Evolutionary conservation across 257 asterid genomes (phyloP), one percentile per base, ranked within the genome.

Genomic region (Solanum appendiculatum): DNA sequence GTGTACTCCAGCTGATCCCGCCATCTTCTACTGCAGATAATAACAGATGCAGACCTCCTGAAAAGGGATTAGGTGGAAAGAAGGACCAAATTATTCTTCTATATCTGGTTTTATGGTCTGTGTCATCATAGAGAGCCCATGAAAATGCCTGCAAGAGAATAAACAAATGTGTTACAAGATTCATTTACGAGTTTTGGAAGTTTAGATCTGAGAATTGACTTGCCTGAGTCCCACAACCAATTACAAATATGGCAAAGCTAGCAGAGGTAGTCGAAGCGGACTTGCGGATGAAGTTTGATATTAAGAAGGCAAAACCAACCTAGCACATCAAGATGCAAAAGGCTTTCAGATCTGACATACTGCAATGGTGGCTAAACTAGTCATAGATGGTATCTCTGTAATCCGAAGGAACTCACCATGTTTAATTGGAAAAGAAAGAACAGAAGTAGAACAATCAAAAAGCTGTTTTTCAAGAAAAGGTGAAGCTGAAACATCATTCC

Each of bases 41-140:
- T 51, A 91, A 87, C 58, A 27, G 20, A 13, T 0, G 1, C 20
- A 91, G 89, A 25, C 86, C 92, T 48, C 88, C 87, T 7, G 85
- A 14, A 56, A 92, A 89, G 27, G 89, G 91, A 88, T 88, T 89
- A 34, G 92, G 90, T 15, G 94, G 92, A 51, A 92, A 90, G 20
- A 92, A 39, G 51, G 94, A 92, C 90, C 91, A 92, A 14, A 92
- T 18, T 40, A 44, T 33, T n/a, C 88, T 82, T 36, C 85, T 83
- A 72, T 86, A 78, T 20, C n/a, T 36, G 7, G 13, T 18, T 78
- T 85, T 88, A 82, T 23, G 14, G 0, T 2, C 3, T 69, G 87
- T 84, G 1, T 16, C 33, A 51, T 3, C 6, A 83, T 90, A 92
- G 37, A 90, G 15, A 23, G 1, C 0, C 12, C 0, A 3, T 9